These are phyloP conservation scores for Globisporangium spiculum DNA, from an alignment of 352 stramenopile species.

Conservation along the genomic window DNA sequence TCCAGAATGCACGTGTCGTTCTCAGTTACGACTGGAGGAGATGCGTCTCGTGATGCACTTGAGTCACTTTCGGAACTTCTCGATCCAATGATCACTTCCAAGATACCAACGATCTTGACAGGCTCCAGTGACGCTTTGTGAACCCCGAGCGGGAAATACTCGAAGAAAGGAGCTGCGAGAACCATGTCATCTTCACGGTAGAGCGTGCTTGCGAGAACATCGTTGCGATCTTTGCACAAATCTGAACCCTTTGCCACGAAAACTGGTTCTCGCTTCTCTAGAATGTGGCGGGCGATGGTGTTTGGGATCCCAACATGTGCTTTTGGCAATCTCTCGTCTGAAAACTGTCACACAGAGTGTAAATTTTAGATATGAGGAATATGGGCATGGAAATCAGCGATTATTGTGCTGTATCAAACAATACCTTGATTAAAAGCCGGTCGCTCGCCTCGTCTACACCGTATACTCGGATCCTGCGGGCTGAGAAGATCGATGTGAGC, in stretches of 20 bases:
- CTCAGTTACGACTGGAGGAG: slow-evolving; percentile 23
- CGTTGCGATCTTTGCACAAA: slow-evolving; percentile 20
- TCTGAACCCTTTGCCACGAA: slow-evolving; percentile 8
- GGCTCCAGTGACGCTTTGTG: slow-evolving; percentile 21
- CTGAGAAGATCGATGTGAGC: slow-evolving; percentile 53
- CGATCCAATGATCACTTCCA: slow-evolving; percentile 57
- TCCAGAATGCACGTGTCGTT: slow-evolving; percentile 75
- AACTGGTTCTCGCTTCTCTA: slow-evolving; percentile 27
- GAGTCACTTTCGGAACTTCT: slow-evolving; percentile 13
- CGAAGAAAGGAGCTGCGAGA: slow-evolving; percentile 43
- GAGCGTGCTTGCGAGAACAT: slow-evolving; percentile 26
- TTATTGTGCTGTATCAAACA: neutral
- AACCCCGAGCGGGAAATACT: slow-evolving; percentile 33
- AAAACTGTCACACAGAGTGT: slow-evolving; percentile 33
- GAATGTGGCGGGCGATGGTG: slow-evolving; percentile 32
- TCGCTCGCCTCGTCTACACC: slow-evolving; percentile 38
- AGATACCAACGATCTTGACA: slow-evolving; percentile 46
- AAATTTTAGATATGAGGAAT: neutral
- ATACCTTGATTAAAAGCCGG: slow-evolving; percentile 63
- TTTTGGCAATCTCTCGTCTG: slow-evolving; percentile 50
- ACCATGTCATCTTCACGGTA: slow-evolving; percentile 41
- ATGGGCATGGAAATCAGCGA: neutral
- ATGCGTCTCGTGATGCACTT: neutral
- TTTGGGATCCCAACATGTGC: slow-evolving; percentile 28
- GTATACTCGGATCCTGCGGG: slow-evolving; percentile 61